Base-by-base conservation (phyloP, 2,329 filamentous ascomycete species). In the Aspergillus novoparasiticus region DNA sequence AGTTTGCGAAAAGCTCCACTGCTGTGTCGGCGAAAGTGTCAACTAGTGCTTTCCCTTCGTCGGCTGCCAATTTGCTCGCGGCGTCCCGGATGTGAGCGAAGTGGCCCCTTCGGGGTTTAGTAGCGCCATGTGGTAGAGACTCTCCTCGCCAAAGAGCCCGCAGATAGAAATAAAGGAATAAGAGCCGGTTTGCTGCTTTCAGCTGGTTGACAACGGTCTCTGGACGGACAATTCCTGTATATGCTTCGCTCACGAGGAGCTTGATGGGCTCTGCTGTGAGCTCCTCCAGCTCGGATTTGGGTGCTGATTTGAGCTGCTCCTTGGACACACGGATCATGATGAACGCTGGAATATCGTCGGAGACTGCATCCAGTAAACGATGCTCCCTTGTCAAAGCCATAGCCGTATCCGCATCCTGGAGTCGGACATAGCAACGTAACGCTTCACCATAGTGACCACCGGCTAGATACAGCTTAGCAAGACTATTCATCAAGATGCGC, bases 121-220 rank as follows among this genome's bases (percentile, higher is more conserved):
- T 71, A 10, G 71, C 64, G 6, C 73, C 72, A 10, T 74, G 70
- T 8, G 76, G 71, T 43, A 89, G 85, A 11, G 86, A 87, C 63
- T 92, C 87, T 1, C 92, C 93, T 63, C 85, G 87, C 94, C 94
- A 99, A 3, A 99, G 82, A 0, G 90, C 89, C 14, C 91, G 89
- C 28, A 99, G 85, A 75, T 99, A 99, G 79, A 98, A 96, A 80
- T 91, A 98, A 0, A 96, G 85, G 73, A 96, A 97, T 0, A 92
- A 82, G 57, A 88, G 83, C 57, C 91, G 81, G 21, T 88, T 84
- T 64, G 89, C 87, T 23, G 84, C 82, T 69, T 90, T 84, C 2
- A 99, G 83, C 74, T 98, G 94, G 6, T 84, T 81, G 2, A 97
- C 89, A 2, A 99, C 94, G 2, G 89, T 85, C 4, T 87, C 85